Percentiles rank a stretch among this genome's conserved stretches.
These are phyloP conservation scores for Acanthamoeba royreba DNA, from an alignment of 208 protist genomes.

Conservation along the genomic window DNA sequence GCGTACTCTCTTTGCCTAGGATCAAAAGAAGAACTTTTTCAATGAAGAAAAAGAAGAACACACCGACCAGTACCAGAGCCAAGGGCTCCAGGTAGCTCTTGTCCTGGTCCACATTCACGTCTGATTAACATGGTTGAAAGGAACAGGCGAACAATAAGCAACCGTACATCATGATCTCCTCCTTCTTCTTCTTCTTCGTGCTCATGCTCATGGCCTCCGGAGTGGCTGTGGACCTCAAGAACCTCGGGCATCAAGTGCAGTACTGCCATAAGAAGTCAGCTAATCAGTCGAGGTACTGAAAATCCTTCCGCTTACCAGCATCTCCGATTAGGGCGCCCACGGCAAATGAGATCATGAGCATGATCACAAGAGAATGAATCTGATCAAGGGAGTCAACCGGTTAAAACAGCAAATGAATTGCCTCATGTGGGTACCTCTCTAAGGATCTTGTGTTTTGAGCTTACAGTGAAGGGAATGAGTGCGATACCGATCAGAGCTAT, in stretches of 20 bases:
- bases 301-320: background rate
- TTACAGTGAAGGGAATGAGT: background rate
- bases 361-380: background rate
- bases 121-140: too few species aligned
- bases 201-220: background rate
- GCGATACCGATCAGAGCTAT: background rate
- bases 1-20: background rate
- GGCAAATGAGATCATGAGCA: background rate
- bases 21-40: background rate
- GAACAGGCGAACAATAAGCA: too few species aligned
- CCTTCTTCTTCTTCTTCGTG: background rate
- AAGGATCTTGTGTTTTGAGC: background rate
- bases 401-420: too few species aligned
- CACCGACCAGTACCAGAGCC: background rate
- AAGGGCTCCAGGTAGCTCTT: background rate
- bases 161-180: background rate
- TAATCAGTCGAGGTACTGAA: too few species aligned
- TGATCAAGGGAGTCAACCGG: too few species aligned
- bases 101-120: too few species aligned
- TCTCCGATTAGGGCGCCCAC: background rate
- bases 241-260: slow-evolving; percentile 14
- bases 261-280: background rate
- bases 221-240: slow-evolving; percentile 14
- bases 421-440: too few species aligned
- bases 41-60: background rate